A percentile compares a stretch with the other conserved stretches of the same genome.
These are phyloP conservation scores for Rhododendron williamsianum DNA, from an alignment of 148 eudicot genomes.

Conservation along the genomic window DNA sequence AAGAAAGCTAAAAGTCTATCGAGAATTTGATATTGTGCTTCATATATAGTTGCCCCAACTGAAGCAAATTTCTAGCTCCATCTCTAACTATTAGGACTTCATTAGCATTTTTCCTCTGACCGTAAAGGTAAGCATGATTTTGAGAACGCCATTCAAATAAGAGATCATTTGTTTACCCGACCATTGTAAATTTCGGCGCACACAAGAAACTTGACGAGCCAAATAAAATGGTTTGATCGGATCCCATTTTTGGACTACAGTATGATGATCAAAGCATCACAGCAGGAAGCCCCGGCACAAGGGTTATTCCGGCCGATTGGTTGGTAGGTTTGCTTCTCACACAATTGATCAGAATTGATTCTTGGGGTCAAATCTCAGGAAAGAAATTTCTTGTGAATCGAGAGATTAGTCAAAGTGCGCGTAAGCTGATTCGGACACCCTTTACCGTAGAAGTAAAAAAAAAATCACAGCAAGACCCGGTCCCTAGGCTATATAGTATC, in stretches of 20 bases:
- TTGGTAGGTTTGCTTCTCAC: no score
- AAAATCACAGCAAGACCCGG: background rate
- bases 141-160: background rate
- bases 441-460: no score
- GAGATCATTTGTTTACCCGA: background rate
- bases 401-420: no score
- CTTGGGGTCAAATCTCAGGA: no score
- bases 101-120: background rate
- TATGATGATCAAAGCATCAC: background rate
- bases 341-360: no score
- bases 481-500: background rate
- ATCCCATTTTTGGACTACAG: background rate
- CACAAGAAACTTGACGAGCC: background rate
- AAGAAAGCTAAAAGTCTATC: background rate
- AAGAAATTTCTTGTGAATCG: no score
- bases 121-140: background rate
- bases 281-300: background rate
- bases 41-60: background rate
- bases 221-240: background rate
- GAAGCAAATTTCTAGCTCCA: background rate
- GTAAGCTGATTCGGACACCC: no score
- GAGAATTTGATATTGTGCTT: background rate
- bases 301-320: fast-evolving
- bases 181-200: background rate
- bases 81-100: background rate